These are phyloP conservation scores for Suillus hirtellus DNA, from an alignment of 768 basidiomycete genomes.

Conservation along the genomic window DNA sequence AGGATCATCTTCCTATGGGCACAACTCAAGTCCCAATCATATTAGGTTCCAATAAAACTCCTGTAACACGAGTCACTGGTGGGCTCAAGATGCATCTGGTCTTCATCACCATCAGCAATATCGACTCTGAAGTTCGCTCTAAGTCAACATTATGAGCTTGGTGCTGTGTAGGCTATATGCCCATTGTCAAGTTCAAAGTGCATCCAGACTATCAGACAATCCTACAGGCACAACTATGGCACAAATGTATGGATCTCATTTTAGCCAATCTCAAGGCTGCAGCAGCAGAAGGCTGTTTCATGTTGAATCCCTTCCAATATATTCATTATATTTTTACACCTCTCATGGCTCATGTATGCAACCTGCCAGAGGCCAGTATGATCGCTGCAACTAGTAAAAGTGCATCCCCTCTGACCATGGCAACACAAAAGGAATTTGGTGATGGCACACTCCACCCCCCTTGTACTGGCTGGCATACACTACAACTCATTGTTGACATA, in stretches of 20 bases:
- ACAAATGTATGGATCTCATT: constrained; percentile 34
- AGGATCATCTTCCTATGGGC: constrained; percentile 23
- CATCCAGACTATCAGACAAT: constrained; percentile 23
- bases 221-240: constrained; percentile 27
- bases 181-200: constrained; percentile 27
- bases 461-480: background rate
- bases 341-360: background rate
- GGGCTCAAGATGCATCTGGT: constrained; percentile 31
- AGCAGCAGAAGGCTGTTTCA: constrained; percentile 25
- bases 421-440: constrained; percentile 5
- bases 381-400: constrained; percentile 7
- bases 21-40: constrained; percentile 32
- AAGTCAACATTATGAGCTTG: background rate
- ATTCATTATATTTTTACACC: constrained; percentile 1
- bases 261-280: constrained; percentile 29
- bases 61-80: constrained; percentile 31
- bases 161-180: constrained; percentile 26
- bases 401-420: constrained; percentile 14
- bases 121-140: constrained; percentile 25
- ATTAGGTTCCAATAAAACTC: constrained; percentile 35
- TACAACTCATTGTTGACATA: background rate
- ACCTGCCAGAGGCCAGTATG: constrained; percentile 7
- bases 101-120: constrained; percentile 19
- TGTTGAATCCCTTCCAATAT: constrained; percentile 24
- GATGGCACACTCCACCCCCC: constrained; percentile 6